Evolutionary conservation across 2,329 filamentous ascomycete species (phyloP).

Genomic region (Chaetomium sp.): DNA sequence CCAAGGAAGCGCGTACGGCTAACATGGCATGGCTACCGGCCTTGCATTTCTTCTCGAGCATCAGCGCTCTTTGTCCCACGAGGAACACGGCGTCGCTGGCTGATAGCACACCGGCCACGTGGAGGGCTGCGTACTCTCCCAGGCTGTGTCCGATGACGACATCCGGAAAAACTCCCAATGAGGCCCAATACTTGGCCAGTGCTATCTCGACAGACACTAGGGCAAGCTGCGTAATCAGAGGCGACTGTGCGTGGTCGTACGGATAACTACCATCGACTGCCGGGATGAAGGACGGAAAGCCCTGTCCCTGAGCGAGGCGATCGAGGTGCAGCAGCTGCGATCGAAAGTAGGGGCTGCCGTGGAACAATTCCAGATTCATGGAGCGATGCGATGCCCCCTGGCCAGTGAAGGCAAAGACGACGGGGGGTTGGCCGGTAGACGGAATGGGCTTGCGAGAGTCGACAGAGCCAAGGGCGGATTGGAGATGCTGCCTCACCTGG

Average conservation of each 20-base stretch:
- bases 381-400: conserved; percentile 57
- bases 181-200: conserved; percentile 56
- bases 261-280: conserved; percentile 50
- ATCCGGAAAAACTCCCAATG: conserved; percentile 57
- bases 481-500: conserved; percentile 40
- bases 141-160: conserved; percentile 66
- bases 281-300: conserved; percentile 59
- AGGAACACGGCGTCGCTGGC: conserved; percentile 72
- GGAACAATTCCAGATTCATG: conserved; percentile 53
- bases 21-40: conserved; percentile 65
- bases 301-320: conserved; percentile 52
- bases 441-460: conserved; percentile 39
- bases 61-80: conserved; percentile 66
- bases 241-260: conserved; percentile 50
- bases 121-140: conserved; percentile 73
- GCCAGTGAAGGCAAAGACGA: conserved; percentile 58
- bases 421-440: conserved; percentile 44
- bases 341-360: conserved; percentile 51
- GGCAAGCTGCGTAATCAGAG: conserved; percentile 56
- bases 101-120: conserved; percentile 71
- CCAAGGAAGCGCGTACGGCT: conserved; percentile 39
- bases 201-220: conserved; percentile 59
- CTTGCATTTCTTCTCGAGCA: conserved; percentile 66
- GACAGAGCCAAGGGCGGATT: not conserved
- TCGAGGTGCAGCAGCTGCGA: conserved; percentile 60